Conservation (phyloP, 2,329 filamentous ascomycete species). For the Verruconis gallopava region DNA sequence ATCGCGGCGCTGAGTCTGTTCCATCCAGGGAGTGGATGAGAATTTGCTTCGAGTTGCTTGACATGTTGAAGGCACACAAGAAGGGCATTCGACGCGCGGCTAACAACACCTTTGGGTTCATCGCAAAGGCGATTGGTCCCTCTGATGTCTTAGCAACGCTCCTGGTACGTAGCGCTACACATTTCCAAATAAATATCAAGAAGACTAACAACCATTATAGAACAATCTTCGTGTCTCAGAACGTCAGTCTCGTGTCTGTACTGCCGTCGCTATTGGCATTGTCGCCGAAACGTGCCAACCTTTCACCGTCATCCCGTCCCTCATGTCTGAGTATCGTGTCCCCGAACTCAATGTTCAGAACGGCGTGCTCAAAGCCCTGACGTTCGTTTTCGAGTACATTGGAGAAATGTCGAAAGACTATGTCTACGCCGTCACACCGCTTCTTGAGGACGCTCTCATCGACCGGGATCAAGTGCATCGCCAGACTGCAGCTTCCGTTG, state of each 20-base stretch:
- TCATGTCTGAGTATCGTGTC: conserved; percentile 99
- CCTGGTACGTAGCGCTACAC: not conserved
- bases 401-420: conserved; percentile 99
- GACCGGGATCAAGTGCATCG: conserved; percentile 96
- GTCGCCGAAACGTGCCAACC: conserved; percentile 97
- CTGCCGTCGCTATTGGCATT: conserved; percentile 94
- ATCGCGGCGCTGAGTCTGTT: conserved; percentile 90
- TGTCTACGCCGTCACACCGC: conserved; percentile 90
- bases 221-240: conserved; percentile 97
- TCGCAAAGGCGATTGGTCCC: conserved; percentile 95
- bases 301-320: conserved; percentile 92
- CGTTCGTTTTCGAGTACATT: conserved; percentile 98
- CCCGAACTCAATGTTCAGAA: conserved; percentile 98
- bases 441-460: conserved; percentile 93
- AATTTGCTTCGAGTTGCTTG: conserved; percentile 95
- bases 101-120: conserved; percentile 99
- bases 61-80: conserved; percentile 99
- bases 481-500: conserved; percentile 88
- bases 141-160: conserved; percentile 85
- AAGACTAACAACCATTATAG: no score
- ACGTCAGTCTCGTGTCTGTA: conserved; percentile 95
- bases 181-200: no score
- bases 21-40: conserved; percentile 99
- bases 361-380: conserved; percentile 90
- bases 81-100: conserved; percentile 96